phyloP scores from a whole-genome alignment of 345 rosid species.

The Hevea brasiliensis region DNA sequence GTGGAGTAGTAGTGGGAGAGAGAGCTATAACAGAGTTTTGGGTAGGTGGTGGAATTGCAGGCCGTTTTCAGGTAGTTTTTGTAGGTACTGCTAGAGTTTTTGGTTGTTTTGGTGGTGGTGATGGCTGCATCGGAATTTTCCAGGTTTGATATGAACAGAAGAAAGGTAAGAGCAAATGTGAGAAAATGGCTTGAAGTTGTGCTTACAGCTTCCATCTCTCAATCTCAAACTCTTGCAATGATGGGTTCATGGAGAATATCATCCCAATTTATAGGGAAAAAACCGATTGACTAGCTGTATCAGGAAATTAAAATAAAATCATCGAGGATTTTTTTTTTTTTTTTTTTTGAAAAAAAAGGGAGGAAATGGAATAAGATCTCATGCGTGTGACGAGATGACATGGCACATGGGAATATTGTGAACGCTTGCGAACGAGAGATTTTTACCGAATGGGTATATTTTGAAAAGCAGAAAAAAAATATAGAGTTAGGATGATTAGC shows the following conservation, averaged over 20 bases:
- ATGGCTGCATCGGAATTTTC: constrained; percentile 27
- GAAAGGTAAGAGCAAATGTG: constrained; percentile 21
- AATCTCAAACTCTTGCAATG: no score
- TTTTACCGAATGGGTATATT: no score
- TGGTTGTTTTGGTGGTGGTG: constrained; percentile 12
- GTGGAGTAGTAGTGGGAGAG: constrained; percentile 48
- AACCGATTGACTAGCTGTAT: no score
- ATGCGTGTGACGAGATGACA: no score
- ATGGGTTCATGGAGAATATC: background rate
- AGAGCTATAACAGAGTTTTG: constrained; percentile 51
- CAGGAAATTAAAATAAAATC: no score
- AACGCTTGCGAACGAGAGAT: no score
- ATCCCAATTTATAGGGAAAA: constrained; percentile 10
- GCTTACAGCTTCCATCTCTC: constrained; percentile 1
- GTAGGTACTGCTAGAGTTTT: constrained; percentile 23
- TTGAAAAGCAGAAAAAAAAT: no score
- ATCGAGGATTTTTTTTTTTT: no score
- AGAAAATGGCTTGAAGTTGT: background rate
- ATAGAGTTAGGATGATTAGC: no score
- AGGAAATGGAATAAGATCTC: no score
- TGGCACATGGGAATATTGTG: no score
- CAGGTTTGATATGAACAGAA: constrained; percentile 21
- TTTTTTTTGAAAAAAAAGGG: no score
- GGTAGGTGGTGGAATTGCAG: constrained; percentile 57
- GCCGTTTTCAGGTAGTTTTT: constrained; percentile 46